Conservation (phyloP, 1,284 basidiomycete genomes). For the Schizopora paradoxa region DNA sequence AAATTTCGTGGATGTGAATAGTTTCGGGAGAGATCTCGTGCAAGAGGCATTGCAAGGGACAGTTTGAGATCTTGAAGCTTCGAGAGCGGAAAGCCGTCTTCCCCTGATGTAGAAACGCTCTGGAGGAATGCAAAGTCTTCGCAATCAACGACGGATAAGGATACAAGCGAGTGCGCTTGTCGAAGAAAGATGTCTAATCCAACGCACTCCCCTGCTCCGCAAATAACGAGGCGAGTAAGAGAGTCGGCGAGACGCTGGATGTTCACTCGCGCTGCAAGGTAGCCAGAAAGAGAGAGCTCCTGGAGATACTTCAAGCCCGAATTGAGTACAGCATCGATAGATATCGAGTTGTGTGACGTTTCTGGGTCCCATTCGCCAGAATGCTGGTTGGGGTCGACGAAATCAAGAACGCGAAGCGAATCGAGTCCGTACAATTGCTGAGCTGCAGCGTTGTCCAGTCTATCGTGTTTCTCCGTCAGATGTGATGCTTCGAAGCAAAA, state of each 20-base stretch:
- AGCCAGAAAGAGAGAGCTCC: neutral
- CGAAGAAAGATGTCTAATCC: conserved; percentile 4
- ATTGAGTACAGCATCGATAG: neutral
- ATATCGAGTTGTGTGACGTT: neutral
- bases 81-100: no score
- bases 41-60: no score
- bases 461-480: neutral
- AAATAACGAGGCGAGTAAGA: conserved; percentile 1
- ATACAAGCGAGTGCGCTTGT: conserved; percentile 1
- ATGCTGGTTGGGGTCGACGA: neutral
- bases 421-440: neutral
- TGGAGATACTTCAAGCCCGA: neutral
- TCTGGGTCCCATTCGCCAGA: neutral
- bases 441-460: neutral
- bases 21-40: no score
- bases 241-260: neutral
- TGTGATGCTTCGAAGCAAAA: neutral
- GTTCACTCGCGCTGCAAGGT: neutral
- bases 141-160: no score
- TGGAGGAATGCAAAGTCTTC: no score
- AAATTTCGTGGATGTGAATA: no score
- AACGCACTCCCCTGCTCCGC: neutral
- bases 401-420: neutral
- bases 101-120: no score
- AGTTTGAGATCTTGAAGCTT: no score